Percentiles rank a stretch among this genome's conserved stretches.
These are phyloP conservation scores for Caloboletus firmus DNA, from an alignment of 1,284 basidiomycete genomes.

Conservation along the genomic window DNA sequence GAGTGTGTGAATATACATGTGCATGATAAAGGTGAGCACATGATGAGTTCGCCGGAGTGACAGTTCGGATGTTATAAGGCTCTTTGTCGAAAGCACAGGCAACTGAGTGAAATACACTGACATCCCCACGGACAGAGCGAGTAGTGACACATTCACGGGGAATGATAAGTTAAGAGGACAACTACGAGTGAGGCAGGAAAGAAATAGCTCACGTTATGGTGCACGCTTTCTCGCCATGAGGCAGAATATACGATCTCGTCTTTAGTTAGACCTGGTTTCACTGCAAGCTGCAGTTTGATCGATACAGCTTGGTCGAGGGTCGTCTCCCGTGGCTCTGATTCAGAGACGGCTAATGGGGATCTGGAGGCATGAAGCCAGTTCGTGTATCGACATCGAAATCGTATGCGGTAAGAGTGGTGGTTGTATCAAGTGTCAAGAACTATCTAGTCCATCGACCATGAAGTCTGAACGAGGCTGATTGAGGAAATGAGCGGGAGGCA, in stretches of 20 bases:
- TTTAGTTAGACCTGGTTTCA: constrained; percentile 42
- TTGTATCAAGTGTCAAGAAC: constrained; percentile 71
- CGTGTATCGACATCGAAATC: constrained; percentile 94
- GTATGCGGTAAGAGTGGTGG: constrained; percentile 86
- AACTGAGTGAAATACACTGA: constrained; percentile 36
- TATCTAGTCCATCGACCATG: constrained; percentile 34
- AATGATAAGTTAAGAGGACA: not conserved
- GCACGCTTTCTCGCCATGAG: constrained; percentile 63
- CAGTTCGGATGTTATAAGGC: constrained; percentile 58
- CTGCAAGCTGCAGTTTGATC: constrained; percentile 56
- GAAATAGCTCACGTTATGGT: constrained; percentile 50
- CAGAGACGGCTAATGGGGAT: constrained; percentile 64
- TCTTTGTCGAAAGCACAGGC: constrained; percentile 27
- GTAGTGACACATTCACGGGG: not conserved
- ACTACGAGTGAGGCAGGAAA: not conserved
- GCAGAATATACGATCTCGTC: constrained; percentile 49
- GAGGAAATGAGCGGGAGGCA: constrained; percentile 63
- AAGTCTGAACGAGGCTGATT: constrained; percentile 59
- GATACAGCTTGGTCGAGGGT: constrained; percentile 53
- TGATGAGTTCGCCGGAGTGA: constrained; percentile 81
- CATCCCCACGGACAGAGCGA: not conserved
- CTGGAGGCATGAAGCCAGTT: constrained; percentile 90
- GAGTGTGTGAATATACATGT: constrained; percentile 85
- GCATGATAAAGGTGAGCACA: constrained; percentile 82
- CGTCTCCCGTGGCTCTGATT: constrained; percentile 75